Evolutionary conservation across 2,329 filamentous ascomycete species (phyloP).

Genomic region (Blastomyces silverae): DNA sequence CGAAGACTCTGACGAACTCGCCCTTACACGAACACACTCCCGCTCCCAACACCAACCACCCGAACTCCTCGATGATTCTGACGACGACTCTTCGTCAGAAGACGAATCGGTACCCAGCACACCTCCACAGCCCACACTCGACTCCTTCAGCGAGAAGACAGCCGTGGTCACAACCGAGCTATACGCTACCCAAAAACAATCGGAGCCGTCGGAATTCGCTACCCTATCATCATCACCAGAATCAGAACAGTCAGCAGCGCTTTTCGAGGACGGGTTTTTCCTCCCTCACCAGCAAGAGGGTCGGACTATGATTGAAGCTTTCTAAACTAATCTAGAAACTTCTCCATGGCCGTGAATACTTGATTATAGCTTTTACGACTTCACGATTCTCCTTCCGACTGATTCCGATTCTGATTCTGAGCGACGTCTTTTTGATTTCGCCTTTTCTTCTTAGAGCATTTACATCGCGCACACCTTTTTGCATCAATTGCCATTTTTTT

Average conservation of each 20-base stretch:
- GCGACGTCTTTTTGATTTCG: not conserved
- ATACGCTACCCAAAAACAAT: constrained; percentile 29
- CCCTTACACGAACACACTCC: constrained; percentile 62
- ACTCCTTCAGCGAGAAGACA: constrained; percentile 46
- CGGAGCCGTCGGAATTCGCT: constrained; percentile 21
- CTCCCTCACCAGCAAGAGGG: constrained; percentile 37
- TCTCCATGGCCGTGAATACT: not conserved
- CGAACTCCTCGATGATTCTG: constrained; percentile 60
- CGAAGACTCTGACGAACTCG: constrained; percentile 56
- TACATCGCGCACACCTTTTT: not conserved
- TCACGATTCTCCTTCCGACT: not conserved
- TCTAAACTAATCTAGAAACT: constrained; percentile 27
- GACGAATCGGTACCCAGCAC: constrained; percentile 68
- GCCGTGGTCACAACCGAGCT: constrained; percentile 37
- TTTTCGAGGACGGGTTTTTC: constrained; percentile 47
- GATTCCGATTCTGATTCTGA: constrained; percentile 5
- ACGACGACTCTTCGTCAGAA: constrained; percentile 58
- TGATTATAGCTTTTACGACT: not conserved
- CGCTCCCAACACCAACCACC: constrained; percentile 55
- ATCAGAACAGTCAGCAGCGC: constrained; percentile 33
- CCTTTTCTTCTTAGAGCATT: constrained; percentile 1
- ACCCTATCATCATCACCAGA: constrained; percentile 28
- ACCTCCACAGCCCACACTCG: constrained; percentile 52
- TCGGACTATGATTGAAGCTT: constrained; percentile 46
- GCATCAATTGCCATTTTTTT: not conserved